phyloP scores from a whole-genome alignment of 1,284 basidiomycete genomes.

The Ganoderma meredithae region DNA sequence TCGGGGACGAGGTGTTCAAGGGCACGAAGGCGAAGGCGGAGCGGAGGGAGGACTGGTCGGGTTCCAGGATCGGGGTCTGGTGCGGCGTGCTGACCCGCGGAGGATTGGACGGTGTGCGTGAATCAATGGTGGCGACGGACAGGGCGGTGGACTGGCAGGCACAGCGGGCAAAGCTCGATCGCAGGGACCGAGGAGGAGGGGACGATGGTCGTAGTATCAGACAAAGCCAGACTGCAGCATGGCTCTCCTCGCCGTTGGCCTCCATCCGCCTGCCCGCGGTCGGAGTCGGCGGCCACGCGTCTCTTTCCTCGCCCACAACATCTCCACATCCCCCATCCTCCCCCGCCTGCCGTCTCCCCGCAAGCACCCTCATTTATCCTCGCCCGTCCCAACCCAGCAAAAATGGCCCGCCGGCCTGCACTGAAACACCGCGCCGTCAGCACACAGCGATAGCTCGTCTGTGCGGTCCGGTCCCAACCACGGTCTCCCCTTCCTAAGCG shows the following conservation, averaged over 20 bases:
- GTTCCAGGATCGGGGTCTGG: slow-evolving; percentile 54
- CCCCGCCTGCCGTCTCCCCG: slow-evolving; percentile 11
- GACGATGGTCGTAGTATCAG: slow-evolving; percentile 36
- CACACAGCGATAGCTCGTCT: slow-evolving; percentile 5
- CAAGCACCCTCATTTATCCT: slow-evolving; percentile 11
- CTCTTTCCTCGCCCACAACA: slow-evolving; percentile 17
- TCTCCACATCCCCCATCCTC: slow-evolving; percentile 4
- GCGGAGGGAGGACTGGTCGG: slow-evolving; percentile 42
- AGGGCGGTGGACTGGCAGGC: slow-evolving; percentile 22
- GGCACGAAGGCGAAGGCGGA: slow-evolving; percentile 37
- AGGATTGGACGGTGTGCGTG: slow-evolving; percentile 61
- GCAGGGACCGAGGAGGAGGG: slow-evolving; percentile 17
- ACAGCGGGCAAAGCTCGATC: slow-evolving; percentile 29
- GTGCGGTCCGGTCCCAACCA: slow-evolving; percentile 18
- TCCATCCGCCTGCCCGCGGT: slow-evolving; percentile 23
- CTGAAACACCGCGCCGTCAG: slow-evolving; percentile 4
- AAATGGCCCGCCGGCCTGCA: slow-evolving; percentile 1
- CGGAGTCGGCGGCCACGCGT: slow-evolving; percentile 24
- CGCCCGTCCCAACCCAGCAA: neutral
- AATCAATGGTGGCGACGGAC: slow-evolving; percentile 69
- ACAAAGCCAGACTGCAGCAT: slow-evolving; percentile 28
- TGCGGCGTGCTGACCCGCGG: slow-evolving; percentile 58
- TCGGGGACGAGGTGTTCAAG: slow-evolving; percentile 35
- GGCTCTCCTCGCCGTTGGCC: slow-evolving; percentile 24
- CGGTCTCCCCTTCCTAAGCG: slow-evolving; percentile 25